Conservation (phyloP, 2,329 filamentous ascomycete species). For the Pseudogymnoascus sp. region DNA sequence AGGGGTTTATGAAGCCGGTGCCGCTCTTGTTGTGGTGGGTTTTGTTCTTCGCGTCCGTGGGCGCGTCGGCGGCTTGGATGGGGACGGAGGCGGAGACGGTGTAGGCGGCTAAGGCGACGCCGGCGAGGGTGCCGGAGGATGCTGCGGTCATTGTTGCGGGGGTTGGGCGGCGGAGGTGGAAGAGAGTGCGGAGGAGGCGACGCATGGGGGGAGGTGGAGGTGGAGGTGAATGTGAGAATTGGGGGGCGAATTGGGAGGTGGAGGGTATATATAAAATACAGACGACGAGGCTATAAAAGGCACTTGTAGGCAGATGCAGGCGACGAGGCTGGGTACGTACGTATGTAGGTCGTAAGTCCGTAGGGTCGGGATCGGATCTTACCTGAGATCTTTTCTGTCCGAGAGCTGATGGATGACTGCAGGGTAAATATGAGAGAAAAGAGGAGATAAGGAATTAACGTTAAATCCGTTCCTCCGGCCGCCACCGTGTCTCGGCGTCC, state of each 20-base stretch:
- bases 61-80: constrained; percentile 8
- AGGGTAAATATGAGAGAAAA: background rate
- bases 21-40: constrained; percentile 43
- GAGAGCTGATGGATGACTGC: background rate
- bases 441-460: background rate
- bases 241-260: background rate
- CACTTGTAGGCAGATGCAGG: background rate
- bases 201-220: background rate
- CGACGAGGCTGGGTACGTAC: constrained; percentile 1
- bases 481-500: background rate
- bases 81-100: background rate
- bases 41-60: constrained; percentile 31
- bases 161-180: background rate
- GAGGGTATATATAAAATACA: background rate
- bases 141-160: background rate
- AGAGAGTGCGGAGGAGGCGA: background rate
- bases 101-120: background rate
- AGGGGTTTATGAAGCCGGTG: constrained; percentile 48
- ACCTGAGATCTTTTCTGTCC: background rate
- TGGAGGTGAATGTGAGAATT: background rate
- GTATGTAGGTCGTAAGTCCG: background rate
- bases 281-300: background rate
- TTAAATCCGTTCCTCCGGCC: background rate
- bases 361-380: background rate
- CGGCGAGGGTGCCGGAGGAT: background rate